Percentiles rank a stretch among this genome's conserved stretches.
phyloP scores from a whole-genome alignment of 2,329 filamentous ascomycete genomes.

The Aplosporella prunicola region DNA sequence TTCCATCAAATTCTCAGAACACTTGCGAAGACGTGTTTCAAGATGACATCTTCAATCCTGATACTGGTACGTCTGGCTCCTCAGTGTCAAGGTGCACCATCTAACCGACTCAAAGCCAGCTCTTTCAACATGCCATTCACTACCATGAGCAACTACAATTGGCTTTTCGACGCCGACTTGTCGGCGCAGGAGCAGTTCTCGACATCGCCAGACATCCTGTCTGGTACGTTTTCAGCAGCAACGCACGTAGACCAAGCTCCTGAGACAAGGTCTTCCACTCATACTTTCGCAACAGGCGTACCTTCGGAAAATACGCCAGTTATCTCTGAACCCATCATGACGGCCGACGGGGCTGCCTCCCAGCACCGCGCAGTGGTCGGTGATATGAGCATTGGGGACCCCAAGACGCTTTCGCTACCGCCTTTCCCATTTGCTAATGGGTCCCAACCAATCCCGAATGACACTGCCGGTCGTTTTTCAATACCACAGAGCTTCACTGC shows the following conservation, averaged over 20 bases:
- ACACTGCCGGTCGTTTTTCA: background rate
- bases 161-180: constrained; percentile 47
- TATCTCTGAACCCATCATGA: constrained; percentile 6
- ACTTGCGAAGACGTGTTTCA: constrained; percentile 27
- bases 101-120: constrained; percentile 32
- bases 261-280: constrained; percentile 9
- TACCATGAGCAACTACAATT: constrained; percentile 53
- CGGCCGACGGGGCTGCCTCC: background rate
- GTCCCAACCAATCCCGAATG: background rate
- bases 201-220: constrained; percentile 16
- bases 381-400: constrained; percentile 6
- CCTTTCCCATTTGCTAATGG: constrained; percentile 1
- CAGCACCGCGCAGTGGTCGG: constrained; percentile 2
- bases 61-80: constrained; percentile 36
- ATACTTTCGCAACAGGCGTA: constrained; percentile 11
- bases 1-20: constrained; percentile 17
- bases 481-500: background rate
- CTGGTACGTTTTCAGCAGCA: constrained; percentile 17
- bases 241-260: constrained; percentile 12
- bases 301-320: constrained; percentile 10
- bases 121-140: constrained; percentile 59
- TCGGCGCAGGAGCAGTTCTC: constrained; percentile 12
- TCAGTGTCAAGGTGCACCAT: background rate
- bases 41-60: constrained; percentile 49
- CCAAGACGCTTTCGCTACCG: constrained; percentile 1